A percentile compares a stretch with the other conserved stretches of the same genome.
Conservation (phyloP, 2,329 filamentous ascomycete species). For the Ophiostoma triangulosporum region DNA sequence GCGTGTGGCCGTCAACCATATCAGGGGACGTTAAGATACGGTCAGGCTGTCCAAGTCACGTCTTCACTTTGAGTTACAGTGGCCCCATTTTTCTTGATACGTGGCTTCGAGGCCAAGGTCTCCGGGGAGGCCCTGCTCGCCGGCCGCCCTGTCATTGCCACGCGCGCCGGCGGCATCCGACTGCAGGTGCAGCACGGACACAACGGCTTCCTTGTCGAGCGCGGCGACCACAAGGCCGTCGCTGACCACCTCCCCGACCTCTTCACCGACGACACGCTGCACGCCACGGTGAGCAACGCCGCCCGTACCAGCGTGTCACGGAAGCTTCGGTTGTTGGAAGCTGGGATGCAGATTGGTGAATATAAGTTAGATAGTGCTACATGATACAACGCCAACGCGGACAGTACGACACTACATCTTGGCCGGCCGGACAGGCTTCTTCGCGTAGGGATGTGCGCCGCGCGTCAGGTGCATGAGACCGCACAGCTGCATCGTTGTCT, state of each 20-base stretch:
- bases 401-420: constrained; percentile 7
- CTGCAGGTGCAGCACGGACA: constrained; percentile 60
- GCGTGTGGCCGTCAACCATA: too few relatives aligned
- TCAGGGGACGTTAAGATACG: too few relatives aligned
- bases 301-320: constrained; percentile 52
- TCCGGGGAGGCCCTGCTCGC: constrained; percentile 74
- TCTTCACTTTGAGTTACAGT: too few relatives aligned
- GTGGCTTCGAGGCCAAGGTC: constrained; percentile 80
- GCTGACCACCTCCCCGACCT: constrained; percentile 53
- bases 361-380: too few relatives aligned
- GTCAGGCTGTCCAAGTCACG: too few relatives aligned
- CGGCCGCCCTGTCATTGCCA: constrained; percentile 64
- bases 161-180: constrained; percentile 62
- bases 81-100: too few relatives aligned
- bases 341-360: too few relatives aligned
- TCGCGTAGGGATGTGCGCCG: constrained; percentile 4
- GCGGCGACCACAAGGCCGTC: constrained; percentile 56
- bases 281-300: constrained; percentile 51
- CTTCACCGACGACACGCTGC: constrained; percentile 51
- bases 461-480: too few relatives aligned
- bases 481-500: too few relatives aligned
- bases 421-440: constrained; percentile 8
- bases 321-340: constrained; percentile 12
- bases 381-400: too few relatives aligned
- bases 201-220: constrained; percentile 61